phyloP scores from a whole-genome alignment of 2,329 filamentous ascomycete species.

The Rugonectria rugulosa region DNA sequence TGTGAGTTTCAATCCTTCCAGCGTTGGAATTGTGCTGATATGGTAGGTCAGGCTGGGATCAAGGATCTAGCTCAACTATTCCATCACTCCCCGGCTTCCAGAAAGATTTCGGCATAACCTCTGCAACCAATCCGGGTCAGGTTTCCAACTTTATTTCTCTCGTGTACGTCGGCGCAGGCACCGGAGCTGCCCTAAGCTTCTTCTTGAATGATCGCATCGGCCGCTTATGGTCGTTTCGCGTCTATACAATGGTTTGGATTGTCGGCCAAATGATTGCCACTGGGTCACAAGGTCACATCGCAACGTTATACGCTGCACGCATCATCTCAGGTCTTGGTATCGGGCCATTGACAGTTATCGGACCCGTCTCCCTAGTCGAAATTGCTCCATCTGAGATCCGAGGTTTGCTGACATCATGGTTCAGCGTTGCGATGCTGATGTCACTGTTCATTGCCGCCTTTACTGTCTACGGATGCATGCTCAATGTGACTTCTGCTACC shows the following conservation, averaged over 20 bases:
- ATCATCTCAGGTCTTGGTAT: constrained; percentile 49
- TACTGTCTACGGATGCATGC: constrained; percentile 44
- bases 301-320: constrained; percentile 45
- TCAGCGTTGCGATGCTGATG: constrained; percentile 46
- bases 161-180: constrained; percentile 22
- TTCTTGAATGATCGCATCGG: constrained; percentile 42
- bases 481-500: constrained; percentile 9
- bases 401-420: constrained; percentile 48
- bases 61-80: constrained; percentile 27
- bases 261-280: constrained; percentile 45
- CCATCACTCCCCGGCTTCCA: constrained; percentile 28
- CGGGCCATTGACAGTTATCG: constrained; percentile 47
- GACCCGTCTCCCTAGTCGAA: constrained; percentile 49
- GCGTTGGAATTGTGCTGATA: background rate
- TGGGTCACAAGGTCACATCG: constrained; percentile 34
- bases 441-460: constrained; percentile 42
- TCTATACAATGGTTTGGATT: constrained; percentile 47
- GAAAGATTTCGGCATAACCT: constrained; percentile 20
- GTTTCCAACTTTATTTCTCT: constrained; percentile 27
- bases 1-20: constrained; percentile 1
- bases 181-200: constrained; percentile 13
- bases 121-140: constrained; percentile 20
- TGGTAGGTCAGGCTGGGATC: constrained; percentile 25
- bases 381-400: constrained; percentile 50
- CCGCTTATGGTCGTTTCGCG: constrained; percentile 48